These are phyloP conservation scores for Vinca minor DNA, from an alignment of 257 asterid genomes.

Conservation along the genomic window DNA sequence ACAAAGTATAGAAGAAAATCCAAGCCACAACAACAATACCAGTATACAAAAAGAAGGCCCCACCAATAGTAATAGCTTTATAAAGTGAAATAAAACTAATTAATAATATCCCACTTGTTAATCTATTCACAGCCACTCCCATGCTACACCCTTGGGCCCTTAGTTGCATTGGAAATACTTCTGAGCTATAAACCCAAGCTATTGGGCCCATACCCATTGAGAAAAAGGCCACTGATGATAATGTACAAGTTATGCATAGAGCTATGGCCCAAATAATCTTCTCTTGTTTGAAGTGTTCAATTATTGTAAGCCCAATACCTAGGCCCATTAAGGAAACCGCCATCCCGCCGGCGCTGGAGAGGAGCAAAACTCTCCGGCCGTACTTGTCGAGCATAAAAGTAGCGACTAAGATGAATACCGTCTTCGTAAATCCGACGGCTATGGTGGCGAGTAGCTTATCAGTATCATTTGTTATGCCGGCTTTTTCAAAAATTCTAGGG, in stretches of 20 bases:
- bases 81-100: constrained; percentile 29
- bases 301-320: constrained; percentile 35
- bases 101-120: constrained; percentile 25
- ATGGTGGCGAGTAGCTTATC: constrained; percentile 43
- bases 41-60: constrained; percentile 30
- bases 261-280: constrained; percentile 25
- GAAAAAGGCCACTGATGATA: constrained; percentile 13
- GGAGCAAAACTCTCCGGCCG: constrained; percentile 49
- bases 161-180: constrained; percentile 31
- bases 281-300: constrained; percentile 15
- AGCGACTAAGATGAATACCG: constrained; percentile 37
- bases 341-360: constrained; percentile 48
- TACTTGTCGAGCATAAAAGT: constrained; percentile 41
- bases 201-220: constrained; percentile 26
- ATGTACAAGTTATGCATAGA: constrained; percentile 19
- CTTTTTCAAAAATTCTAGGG: constrained; percentile 25
- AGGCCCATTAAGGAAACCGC: constrained; percentile 19
- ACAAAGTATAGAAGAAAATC: constrained; percentile 35
- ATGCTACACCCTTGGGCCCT: constrained; percentile 38
- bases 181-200: constrained; percentile 38
- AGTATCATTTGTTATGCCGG: constrained; percentile 18
- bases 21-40: constrained; percentile 23
- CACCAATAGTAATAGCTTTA: constrained; percentile 31
- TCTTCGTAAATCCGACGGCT: constrained; percentile 46
- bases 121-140: constrained; percentile 28